Evolutionary conservation across 129 eudicot genomes (phyloP).

Genomic region (Ambrosia trifida): DNA sequence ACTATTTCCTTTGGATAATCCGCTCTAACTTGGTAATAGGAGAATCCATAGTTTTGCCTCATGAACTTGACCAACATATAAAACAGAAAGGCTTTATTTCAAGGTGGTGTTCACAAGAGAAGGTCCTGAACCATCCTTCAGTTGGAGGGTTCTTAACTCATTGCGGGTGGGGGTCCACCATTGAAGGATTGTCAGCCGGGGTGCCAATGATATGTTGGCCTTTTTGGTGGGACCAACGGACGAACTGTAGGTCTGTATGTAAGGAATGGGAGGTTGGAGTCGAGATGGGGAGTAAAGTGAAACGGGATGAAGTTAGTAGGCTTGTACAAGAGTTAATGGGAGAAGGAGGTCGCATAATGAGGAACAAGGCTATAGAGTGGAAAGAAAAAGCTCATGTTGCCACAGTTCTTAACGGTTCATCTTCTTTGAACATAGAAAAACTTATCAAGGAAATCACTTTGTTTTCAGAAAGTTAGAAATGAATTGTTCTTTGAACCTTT

Average conservation of each 20-base stretch:
- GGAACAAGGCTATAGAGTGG: constrained; percentile 16
- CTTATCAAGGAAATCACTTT: constrained; percentile 14
- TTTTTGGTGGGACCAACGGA: not conserved
- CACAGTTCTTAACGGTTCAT: not conserved
- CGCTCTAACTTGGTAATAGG: constrained; percentile 1
- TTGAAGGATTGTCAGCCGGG: constrained; percentile 20
- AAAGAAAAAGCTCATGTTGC: constrained; percentile 9
- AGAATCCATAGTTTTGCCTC: constrained; percentile 2
- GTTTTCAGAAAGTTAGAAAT: no score
- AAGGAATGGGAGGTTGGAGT: constrained; percentile 20
- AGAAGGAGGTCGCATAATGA: constrained; percentile 7
- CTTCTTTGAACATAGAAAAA: constrained; percentile 6
- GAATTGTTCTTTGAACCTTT: no score
- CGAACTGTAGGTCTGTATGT: constrained; percentile 16
- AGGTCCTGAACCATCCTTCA: constrained; percentile 23
- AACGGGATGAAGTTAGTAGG: constrained; percentile 2
- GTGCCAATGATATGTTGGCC: constrained; percentile 27
- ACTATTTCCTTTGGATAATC: constrained; percentile 23
- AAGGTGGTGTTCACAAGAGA: constrained; percentile 28
- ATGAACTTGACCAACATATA: not conserved
- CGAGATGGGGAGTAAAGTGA: constrained; percentile 10
- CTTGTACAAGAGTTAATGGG: constrained; percentile 22
- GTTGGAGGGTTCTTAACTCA: constrained; percentile 30
- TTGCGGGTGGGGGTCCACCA: constrained; percentile 25
- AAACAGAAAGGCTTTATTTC: constrained; percentile 15